Conservation (phyloP, 768 basidiomycete genomes). For the Coprinellus micaceus region DNA sequence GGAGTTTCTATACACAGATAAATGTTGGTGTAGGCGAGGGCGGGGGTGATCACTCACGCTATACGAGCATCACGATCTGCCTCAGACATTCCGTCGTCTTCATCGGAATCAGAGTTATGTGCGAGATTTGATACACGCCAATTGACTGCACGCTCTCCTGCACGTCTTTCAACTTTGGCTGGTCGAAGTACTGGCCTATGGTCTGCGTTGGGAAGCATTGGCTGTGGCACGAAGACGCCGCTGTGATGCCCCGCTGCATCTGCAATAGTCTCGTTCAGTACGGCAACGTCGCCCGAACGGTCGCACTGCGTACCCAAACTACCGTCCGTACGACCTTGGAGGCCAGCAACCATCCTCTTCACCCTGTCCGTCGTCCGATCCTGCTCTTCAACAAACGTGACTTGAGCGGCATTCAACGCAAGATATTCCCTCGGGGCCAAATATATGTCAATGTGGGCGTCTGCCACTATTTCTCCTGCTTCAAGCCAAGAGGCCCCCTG, state of each 20-base stretch:
- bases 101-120: constrained; percentile 61
- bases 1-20: constrained; percentile 44
- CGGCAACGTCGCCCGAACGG: background rate
- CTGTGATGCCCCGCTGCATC: constrained; percentile 35
- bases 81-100: constrained; percentile 59
- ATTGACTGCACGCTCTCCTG: constrained; percentile 19
- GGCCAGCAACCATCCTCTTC: constrained; percentile 44
- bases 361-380: constrained; percentile 68
- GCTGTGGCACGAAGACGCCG: constrained; percentile 47
- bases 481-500: constrained; percentile 62
- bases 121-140: constrained; percentile 21
- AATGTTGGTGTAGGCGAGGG: no score
- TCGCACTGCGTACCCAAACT: background rate
- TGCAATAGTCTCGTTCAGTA: constrained; percentile 7
- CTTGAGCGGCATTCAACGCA: constrained; percentile 48
- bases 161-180: constrained; percentile 27
- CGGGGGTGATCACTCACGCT: constrained; percentile 49
- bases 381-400: constrained; percentile 64
- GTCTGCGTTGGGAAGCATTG: constrained; percentile 17
- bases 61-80: constrained; percentile 68
- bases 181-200: background rate
- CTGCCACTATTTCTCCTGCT: constrained; percentile 49
- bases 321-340: constrained; percentile 9
- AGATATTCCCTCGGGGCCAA: constrained; percentile 56
- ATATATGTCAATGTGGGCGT: constrained; percentile 67